Conservation (phyloP, 2,329 filamentous ascomycete genomes). For the Lojkania enalia region DNA sequence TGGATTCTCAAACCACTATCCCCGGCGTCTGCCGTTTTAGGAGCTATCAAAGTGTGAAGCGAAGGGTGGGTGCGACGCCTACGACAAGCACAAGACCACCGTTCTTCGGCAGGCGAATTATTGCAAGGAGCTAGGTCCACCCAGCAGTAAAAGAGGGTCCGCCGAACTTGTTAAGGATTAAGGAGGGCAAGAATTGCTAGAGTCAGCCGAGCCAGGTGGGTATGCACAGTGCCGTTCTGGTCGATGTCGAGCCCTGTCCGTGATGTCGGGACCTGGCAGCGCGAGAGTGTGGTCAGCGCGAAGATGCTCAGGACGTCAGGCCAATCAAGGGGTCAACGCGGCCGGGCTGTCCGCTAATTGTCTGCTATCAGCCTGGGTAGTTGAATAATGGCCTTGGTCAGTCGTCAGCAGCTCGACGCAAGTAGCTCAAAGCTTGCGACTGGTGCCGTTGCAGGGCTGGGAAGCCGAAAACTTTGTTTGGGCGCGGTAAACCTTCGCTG, state of each 20-base stretch:
- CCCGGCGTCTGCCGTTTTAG: conserved; percentile 45
- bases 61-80: conserved; percentile 41
- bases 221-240: conserved; percentile 34
- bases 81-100: conserved; percentile 30
- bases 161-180: conserved; percentile 28
- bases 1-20: conserved; percentile 45
- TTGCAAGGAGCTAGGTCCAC: conserved; percentile 28
- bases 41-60: conserved; percentile 45
- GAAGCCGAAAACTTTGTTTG: conserved; percentile 44
- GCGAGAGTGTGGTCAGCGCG: conserved; percentile 12
- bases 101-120: conserved; percentile 28
- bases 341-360: conserved; percentile 17
- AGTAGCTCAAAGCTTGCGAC: conserved; percentile 41
- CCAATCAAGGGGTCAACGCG: conserved; percentile 15
- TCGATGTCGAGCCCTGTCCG: conserved; percentile 31
- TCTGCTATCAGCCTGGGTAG: conserved; percentile 32
- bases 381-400: conserved; percentile 33
- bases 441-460: conserved; percentile 43
- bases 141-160: conserved; percentile 32
- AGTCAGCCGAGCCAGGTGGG: conserved; percentile 36
- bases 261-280: conserved; percentile 30
- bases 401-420: conserved; percentile 31
- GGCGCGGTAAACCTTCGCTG: conserved; percentile 34
- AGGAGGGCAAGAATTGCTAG: conserved; percentile 25
- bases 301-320: neutral